A percentile compares a stretch with the other conserved stretches of the same genome.
Conservation (phyloP, 176 grass and related monocot species). For the Thinopyrum elongatum region DNA sequence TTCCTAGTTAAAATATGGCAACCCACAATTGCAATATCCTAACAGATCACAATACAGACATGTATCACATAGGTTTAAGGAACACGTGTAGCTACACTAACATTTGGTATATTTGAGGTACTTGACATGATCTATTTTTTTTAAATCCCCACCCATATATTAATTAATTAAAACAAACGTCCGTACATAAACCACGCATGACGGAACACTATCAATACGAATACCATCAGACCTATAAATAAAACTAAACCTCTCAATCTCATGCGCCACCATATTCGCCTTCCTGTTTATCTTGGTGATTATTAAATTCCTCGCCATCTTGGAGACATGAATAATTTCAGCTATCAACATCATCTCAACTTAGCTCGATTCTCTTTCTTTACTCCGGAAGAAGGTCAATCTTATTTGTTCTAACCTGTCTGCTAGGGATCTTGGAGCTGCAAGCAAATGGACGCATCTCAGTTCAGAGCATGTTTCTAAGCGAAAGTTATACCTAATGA, state of each 20-base stretch:
- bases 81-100: conserved; percentile 27
- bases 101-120: conserved; percentile 20
- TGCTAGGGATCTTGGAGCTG: conserved; percentile 48
- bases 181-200: too few species aligned
- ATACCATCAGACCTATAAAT: too few species aligned
- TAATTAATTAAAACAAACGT: too few species aligned
- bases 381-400: neutral
- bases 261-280: too few species aligned
- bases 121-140: neutral
- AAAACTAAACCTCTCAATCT: too few species aligned
- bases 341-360: conserved; percentile 8
- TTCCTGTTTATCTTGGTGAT: too few species aligned
- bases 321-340: too few species aligned
- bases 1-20: conserved; percentile 1
- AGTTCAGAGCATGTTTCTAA: conserved; percentile 6
- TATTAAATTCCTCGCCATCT: too few species aligned
- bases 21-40: conserved; percentile 11
- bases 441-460: conserved; percentile 13
- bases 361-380: conserved; percentile 1
- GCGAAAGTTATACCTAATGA: neutral
- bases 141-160: too few species aligned
- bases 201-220: too few species aligned
- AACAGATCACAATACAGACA: conserved; percentile 9
- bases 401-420: conserved; percentile 42
- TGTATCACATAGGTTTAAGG: conserved; percentile 20